Conservation (phyloP, 2,329 filamentous ascomycete genomes). For the Nemania abortiva region DNA sequence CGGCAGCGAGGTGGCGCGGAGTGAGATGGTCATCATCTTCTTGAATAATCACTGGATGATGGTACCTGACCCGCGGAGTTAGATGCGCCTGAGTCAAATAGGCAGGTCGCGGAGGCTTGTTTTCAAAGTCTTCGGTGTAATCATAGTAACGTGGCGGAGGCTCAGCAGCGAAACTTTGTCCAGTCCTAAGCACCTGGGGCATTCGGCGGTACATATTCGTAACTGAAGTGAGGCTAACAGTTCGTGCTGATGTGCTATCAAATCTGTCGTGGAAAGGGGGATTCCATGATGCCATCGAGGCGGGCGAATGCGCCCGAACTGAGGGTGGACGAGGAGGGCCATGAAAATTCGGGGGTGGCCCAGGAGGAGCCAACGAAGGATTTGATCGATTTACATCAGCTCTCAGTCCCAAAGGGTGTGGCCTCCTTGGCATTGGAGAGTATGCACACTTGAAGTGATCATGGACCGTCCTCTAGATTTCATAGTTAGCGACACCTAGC, state of each 20-base stretch:
- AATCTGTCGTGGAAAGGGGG: slow-evolving; percentile 51
- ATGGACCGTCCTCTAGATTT: slow-evolving; percentile 58
- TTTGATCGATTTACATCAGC: slow-evolving; percentile 58
- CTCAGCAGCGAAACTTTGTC: slow-evolving; percentile 41
- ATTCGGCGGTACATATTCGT: slow-evolving; percentile 60
- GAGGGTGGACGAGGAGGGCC: slow-evolving; percentile 41
- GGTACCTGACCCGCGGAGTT: slow-evolving; percentile 40
- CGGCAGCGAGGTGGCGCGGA: slow-evolving; percentile 43
- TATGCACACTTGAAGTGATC: slow-evolving; percentile 57
- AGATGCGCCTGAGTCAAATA: slow-evolving; percentile 42
- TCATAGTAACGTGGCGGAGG: slow-evolving; percentile 62
- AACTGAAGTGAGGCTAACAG: slow-evolving; percentile 64
- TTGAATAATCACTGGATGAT: slow-evolving; percentile 42
- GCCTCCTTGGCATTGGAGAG: slow-evolving; percentile 53
- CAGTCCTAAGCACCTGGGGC: slow-evolving; percentile 46
- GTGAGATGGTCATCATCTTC: slow-evolving; percentile 45
- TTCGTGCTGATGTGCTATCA: slow-evolving; percentile 56
- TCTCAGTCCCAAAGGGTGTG: slow-evolving; percentile 56
- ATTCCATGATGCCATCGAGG: slow-evolving; percentile 50
- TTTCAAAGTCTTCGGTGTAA: slow-evolving; percentile 65
- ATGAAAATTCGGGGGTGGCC: slow-evolving; percentile 40
- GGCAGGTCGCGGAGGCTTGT: slow-evolving; percentile 39
- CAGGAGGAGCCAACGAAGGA: slow-evolving; percentile 53
- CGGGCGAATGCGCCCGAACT: slow-evolving; percentile 53
- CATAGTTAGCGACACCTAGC: slow-evolving; percentile 31